Evolutionary conservation across 306 rosid species (phyloP).

Genomic region (Prunus mume): DNA sequence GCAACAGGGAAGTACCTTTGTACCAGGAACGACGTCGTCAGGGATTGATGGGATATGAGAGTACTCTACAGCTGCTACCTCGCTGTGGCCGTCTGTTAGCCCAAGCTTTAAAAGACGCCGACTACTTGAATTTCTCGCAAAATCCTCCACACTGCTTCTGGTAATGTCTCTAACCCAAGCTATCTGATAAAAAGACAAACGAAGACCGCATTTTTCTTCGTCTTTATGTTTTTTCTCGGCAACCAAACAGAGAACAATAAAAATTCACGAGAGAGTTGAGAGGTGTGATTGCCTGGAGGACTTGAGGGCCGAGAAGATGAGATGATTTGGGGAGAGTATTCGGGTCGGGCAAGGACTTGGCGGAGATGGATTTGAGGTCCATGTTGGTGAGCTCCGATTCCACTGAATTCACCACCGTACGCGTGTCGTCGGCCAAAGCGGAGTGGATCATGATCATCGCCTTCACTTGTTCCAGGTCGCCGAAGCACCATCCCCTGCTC

Average conservation of each 20-base stretch:
- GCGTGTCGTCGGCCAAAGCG: constrained; percentile 49
- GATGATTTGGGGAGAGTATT: constrained; percentile 48
- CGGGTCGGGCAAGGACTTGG: constrained; percentile 66
- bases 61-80: constrained; percentile 72
- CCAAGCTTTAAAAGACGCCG: constrained; percentile 60
- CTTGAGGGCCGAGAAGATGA: constrained; percentile 61
- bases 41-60: constrained; percentile 54
- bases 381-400: constrained; percentile 70
- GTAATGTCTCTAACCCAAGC: constrained; percentile 71
- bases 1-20: constrained; percentile 54
- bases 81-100: constrained; percentile 79
- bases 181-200: constrained; percentile 43
- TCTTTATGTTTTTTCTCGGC: background rate
- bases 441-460: constrained; percentile 47
- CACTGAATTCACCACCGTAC: constrained; percentile 35
- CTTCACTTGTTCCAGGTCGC: constrained; percentile 44
- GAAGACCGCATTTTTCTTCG: background rate
- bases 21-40: constrained; percentile 70
- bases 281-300: constrained; percentile 62
- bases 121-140: constrained; percentile 40
- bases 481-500: constrained; percentile 64
- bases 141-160: constrained; percentile 46
- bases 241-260: background rate
- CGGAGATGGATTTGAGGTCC: constrained; percentile 62
- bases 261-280: background rate